A percentile compares a stretch with the other conserved stretches of the same genome.
phyloP scores from a whole-genome alignment of 352 stramenopile species.

The Phytophthora sansomeana region DNA sequence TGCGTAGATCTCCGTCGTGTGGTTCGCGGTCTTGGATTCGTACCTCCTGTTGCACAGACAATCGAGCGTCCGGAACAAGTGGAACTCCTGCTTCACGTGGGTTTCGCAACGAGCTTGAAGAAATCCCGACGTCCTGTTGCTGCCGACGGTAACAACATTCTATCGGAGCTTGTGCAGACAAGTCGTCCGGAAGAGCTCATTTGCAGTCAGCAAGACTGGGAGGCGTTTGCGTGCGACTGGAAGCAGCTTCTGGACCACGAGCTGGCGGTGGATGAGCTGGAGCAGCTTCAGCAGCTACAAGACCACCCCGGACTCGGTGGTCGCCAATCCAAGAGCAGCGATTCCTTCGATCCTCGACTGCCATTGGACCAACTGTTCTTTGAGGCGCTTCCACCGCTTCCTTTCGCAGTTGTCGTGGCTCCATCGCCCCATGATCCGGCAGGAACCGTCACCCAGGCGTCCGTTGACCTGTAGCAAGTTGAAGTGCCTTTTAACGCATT shows the following conservation, averaged over 20 bases:
- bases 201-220: conserved; percentile 62
- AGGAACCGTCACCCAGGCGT: conserved; percentile 28
- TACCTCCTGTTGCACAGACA: conserved; percentile 62
- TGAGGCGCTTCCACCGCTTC: conserved; percentile 41
- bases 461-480: conserved; percentile 32
- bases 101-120: conserved; percentile 69
- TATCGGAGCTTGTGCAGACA: conserved; percentile 33
- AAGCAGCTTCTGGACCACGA: conserved; percentile 58
- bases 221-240: conserved; percentile 69
- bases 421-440: conserved; percentile 36
- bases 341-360: conserved; percentile 4
- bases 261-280: conserved; percentile 64
- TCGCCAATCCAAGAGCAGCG: conserved; percentile 20
- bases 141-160: conserved; percentile 7
- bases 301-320: not conserved
- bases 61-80: conserved; percentile 54
- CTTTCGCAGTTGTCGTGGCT: conserved; percentile 34
- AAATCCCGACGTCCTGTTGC: conserved; percentile 11
- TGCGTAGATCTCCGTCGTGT: conserved; percentile 63
- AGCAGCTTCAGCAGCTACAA: conserved; percentile 45
- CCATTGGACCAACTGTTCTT: conserved; percentile 43
- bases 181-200: conserved; percentile 54
- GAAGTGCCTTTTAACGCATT: not conserved
- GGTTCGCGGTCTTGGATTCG: conserved; percentile 68
- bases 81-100: conserved; percentile 72